Conservation (phyloP, 164 flowering plant species). For the Kalanchoe fedtschenkoi region DNA sequence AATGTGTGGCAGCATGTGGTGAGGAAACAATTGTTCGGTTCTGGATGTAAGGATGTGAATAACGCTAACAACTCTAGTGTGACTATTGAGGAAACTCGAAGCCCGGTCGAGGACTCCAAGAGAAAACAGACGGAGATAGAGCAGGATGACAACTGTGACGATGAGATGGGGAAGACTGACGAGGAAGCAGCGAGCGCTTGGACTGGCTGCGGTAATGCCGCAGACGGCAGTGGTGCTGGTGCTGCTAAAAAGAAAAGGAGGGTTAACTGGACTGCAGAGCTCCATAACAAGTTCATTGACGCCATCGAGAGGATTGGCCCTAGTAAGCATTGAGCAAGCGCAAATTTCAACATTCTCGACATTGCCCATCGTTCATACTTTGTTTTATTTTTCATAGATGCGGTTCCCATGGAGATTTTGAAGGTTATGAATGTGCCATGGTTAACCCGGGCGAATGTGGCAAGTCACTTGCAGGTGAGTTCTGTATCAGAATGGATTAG, state of each 20-base stretch:
- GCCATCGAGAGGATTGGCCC: constrained; percentile 19
- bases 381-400: constrained; percentile 14
- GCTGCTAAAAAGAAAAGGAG: constrained; percentile 20
- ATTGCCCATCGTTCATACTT: no score
- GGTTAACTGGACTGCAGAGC: constrained; percentile 17
- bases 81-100: neutral
- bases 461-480: constrained; percentile 38
- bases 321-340: constrained; percentile 13
- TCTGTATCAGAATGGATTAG: neutral
- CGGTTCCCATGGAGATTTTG: constrained; percentile 28
- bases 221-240: constrained; percentile 7
- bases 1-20: constrained; percentile 40
- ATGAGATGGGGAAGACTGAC: no score
- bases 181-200: constrained; percentile 8
- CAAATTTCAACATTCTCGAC: neutral
- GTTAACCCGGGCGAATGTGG: constrained; percentile 25
- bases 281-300: constrained; percentile 20
- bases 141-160: no score
- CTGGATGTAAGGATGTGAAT: neutral
- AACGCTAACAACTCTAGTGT: constrained; percentile 1
- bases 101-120: constrained; percentile 1
- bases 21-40: constrained; percentile 14
- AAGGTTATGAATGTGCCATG: constrained; percentile 21
- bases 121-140: neutral
- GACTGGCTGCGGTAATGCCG: neutral